These are phyloP conservation scores for Sugiyamaella pinicola DNA, from an alignment of 1,139 yeast species.

Conservation along the genomic window DNA sequence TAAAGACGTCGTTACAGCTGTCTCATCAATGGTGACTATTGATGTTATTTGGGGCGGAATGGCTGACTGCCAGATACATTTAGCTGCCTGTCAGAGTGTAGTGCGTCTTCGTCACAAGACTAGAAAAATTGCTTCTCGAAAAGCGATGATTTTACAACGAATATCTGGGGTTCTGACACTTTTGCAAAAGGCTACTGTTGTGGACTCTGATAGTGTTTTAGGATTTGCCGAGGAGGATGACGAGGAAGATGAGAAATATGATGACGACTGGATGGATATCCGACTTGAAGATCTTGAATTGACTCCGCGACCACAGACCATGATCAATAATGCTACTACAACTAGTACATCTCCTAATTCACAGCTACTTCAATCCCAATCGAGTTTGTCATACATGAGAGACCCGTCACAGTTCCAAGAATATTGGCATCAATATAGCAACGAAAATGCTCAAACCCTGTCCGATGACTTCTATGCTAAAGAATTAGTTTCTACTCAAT, in stretches of 20 bases:
- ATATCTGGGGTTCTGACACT: slow-evolving; percentile 74
- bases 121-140: slow-evolving; percentile 68
- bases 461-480: slow-evolving; percentile 37
- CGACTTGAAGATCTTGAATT: slow-evolving; percentile 34
- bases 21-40: slow-evolving; percentile 82
- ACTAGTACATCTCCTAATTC: slow-evolving; percentile 11
- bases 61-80: slow-evolving; percentile 79
- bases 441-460: slow-evolving; percentile 24
- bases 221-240: slow-evolving; percentile 24
- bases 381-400: slow-evolving; percentile 33
- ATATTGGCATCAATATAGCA: slow-evolving; percentile 34
- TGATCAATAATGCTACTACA: not conserved
- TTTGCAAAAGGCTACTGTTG: slow-evolving; percentile 59
- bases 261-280: slow-evolving; percentile 34
- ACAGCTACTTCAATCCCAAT: not conserved
- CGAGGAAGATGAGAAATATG: slow-evolving; percentile 21
- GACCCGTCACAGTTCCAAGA: slow-evolving; percentile 36
- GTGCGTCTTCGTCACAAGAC: slow-evolving; percentile 67
- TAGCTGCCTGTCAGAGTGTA: slow-evolving; percentile 75
- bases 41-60: slow-evolving; percentile 91
- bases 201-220: slow-evolving; percentile 30
- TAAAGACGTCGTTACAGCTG: slow-evolving; percentile 82
- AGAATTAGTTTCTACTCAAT: slow-evolving; percentile 68
- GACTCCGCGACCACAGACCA: slow-evolving; percentile 6
- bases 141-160: slow-evolving; percentile 76